Percentiles rank a stretch among this genome's conserved stretches.
Conservation (phyloP, 2,329 filamentous ascomycete species). For the Huntiella bhutanensis region DNA sequence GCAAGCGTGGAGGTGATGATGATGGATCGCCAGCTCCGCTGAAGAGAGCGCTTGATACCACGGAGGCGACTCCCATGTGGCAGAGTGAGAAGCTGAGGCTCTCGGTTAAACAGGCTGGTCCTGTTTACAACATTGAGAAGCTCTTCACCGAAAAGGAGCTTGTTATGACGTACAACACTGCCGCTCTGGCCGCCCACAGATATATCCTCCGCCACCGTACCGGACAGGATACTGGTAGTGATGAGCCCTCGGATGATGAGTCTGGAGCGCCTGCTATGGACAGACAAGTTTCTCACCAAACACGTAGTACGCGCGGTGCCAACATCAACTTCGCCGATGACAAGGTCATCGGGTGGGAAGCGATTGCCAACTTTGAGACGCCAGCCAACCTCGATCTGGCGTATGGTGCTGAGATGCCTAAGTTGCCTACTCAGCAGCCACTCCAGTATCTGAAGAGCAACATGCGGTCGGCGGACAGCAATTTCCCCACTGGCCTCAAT, state of each 20-base stretch:
- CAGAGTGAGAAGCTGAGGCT: constrained; percentile 38
- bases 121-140: constrained; percentile 48
- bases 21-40: constrained; percentile 43
- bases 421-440: constrained; percentile 37
- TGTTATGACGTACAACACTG: constrained; percentile 43
- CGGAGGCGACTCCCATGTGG: constrained; percentile 42
- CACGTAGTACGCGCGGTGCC: constrained; percentile 40
- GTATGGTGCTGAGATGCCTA: constrained; percentile 33
- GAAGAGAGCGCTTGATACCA: constrained; percentile 34
- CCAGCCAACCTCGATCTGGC: constrained; percentile 39
- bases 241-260: constrained; percentile 33
- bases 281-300: constrained; percentile 43
- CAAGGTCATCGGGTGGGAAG: constrained; percentile 40
- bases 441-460: constrained; percentile 41
- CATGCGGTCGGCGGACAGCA: constrained; percentile 33
- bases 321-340: constrained; percentile 38
- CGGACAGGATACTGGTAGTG: constrained; percentile 21
- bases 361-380: constrained; percentile 38
- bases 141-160: constrained; percentile 54
- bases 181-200: constrained; percentile 42
- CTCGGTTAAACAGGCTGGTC: constrained; percentile 35
- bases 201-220: constrained; percentile 38
- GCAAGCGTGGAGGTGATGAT: constrained; percentile 39
- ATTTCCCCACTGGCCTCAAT: constrained; percentile 32
- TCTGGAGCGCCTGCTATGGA: constrained; percentile 40